Conservation (phyloP, 306 rosid species). For the Pyrus pyrifolia region DNA sequence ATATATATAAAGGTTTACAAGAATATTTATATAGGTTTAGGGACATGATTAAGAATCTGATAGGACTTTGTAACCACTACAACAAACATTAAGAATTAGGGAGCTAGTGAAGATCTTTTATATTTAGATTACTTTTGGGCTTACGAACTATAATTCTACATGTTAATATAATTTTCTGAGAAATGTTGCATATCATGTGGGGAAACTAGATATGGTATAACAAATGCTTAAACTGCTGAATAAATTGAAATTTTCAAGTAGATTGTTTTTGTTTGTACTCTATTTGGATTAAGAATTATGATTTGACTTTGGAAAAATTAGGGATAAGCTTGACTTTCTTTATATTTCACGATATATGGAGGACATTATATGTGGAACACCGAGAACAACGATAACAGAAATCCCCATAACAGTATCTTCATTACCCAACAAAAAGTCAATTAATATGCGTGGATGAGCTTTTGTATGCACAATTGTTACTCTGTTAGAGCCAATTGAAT, state of each 20-base stretch:
- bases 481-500: too few species aligned
- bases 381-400: not conserved
- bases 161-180: not conserved
- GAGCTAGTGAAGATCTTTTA: not conserved
- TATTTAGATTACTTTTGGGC: not conserved
- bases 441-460: not conserved
- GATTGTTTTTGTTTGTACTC: not conserved
- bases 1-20: not conserved
- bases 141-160: not conserved
- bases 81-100: not conserved
- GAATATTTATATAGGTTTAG: not conserved
- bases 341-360: not conserved
- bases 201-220: not conserved
- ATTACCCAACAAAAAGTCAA: conserved; percentile 17
- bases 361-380: not conserved
- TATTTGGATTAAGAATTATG: not conserved
- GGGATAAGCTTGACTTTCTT: not conserved
- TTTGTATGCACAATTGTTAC: not conserved
- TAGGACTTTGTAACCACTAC: not conserved
- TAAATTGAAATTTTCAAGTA: not conserved
- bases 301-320: not conserved
- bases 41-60: not conserved
- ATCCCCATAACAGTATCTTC: not conserved
- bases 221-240: not conserved
- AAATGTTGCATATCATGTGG: not conserved